These are phyloP conservation scores for Russula virescens DNA, from an alignment of 768 basidiomycete genomes.

Conservation along the genomic window DNA sequence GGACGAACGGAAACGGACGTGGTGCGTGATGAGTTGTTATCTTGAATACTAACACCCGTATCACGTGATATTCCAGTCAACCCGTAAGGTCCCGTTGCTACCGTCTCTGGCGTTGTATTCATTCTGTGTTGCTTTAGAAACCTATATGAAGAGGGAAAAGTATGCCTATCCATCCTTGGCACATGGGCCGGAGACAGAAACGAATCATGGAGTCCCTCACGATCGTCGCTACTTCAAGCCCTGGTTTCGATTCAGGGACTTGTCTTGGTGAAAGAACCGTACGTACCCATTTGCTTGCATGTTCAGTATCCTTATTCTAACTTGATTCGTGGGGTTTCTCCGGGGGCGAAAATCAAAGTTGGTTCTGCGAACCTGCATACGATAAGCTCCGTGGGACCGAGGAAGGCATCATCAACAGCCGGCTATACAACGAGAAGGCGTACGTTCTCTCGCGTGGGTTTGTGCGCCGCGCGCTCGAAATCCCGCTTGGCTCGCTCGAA, in stretches of 20 bases:
- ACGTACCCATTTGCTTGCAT: constrained; percentile 32
- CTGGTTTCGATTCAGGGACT: constrained; percentile 92
- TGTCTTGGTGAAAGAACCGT: constrained; percentile 91
- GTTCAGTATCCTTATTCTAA: constrained; percentile 6
- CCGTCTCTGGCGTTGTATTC: neutral
- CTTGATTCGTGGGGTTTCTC: neutral
- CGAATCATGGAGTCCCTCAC: constrained; percentile 80
- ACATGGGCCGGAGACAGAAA: constrained; percentile 88
- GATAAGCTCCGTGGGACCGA: constrained; percentile 88
- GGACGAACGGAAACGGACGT: constrained; percentile 92
- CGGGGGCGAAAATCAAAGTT: constrained; percentile 37
- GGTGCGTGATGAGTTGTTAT: constrained; percentile 39
- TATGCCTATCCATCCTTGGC: constrained; percentile 85
- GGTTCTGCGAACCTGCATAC: constrained; percentile 91
- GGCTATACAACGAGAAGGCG: constrained; percentile 89
- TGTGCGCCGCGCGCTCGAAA: constrained; percentile 81
- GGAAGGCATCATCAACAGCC: constrained; percentile 86
- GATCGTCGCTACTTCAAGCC: constrained; percentile 86
- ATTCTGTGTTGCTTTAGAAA: constrained; percentile 43
- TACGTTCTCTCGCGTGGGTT: constrained; percentile 88
- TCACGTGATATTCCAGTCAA: constrained; percentile 44
- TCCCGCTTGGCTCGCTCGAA: constrained; percentile 66
- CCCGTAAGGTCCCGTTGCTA: constrained; percentile 49
- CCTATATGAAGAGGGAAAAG: constrained; percentile 93
- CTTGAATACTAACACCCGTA: neutral